Base-by-base conservation (phyloP, 2,329 filamentous ascomycete genomes). In the Microsporum ferrugineum region DNA sequence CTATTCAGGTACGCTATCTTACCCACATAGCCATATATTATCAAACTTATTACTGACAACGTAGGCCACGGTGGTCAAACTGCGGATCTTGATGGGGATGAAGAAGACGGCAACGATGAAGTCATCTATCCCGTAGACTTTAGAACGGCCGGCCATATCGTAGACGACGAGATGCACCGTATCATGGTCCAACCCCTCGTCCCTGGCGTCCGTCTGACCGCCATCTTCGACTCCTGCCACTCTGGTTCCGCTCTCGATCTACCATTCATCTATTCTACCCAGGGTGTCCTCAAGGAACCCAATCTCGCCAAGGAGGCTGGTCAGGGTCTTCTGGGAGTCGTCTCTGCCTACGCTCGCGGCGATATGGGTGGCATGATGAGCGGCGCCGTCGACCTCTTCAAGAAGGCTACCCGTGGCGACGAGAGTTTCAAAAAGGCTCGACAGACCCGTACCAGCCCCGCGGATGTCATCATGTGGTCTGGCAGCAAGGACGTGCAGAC, bases 401-500 rank as follows among this genome's bases (percentile, higher is more conserved):
- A 96, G 80, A 88, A 91, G 71, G 91, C 90, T 17, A 88, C 89
- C 27, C 83, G 78, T 63, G 91, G 91, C 66, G 86, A 94, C 66
- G 84, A 87, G 39, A 86, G 87, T 17, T 87, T 91, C 74, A 82
- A 95, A 76, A 86, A 85, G 72, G 89, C 91, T 64, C 81, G 89
- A 71, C 83, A 88, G 66, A 97, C 92, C 47, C 95, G 95, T 78
- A 97, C 94, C 14, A 94, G 88, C 60, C 87, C 91, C 1, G 94
- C 94, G 45, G 94, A 99, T 75, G 94, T 99, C 36, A 84, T 99
- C 72, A 95, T 96, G 89, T 96, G 91, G 88, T 95, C 89, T 63
- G 94, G 94, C 61, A 95, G 89, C 78, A 96, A 96, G 76, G 94
- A 99, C 71, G 84, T 87, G 64, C 94, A 97, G 76, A 99, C 94